Conservation (phyloP, 2,329 filamentous ascomycete genomes). For the Dactylellina drechsleri region DNA sequence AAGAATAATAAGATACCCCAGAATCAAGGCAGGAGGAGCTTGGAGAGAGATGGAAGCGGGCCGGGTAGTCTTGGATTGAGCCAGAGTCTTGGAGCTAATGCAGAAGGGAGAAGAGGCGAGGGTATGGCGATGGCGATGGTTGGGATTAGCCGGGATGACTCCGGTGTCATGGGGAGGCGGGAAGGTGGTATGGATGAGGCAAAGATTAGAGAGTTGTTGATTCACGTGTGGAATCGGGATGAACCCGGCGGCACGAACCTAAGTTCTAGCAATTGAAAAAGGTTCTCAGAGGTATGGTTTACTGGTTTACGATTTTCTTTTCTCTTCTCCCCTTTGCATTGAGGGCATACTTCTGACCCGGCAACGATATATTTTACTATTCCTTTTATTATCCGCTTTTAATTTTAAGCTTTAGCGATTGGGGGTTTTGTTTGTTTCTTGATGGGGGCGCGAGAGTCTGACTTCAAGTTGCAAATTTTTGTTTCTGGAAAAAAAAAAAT, state of each 20-base stretch:
- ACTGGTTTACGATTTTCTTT: slow-evolving; percentile 12
- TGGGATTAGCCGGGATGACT: slow-evolving; percentile 45
- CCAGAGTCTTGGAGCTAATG: slow-evolving; percentile 51
- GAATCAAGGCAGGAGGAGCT: slow-evolving; percentile 26
- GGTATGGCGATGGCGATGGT: slow-evolving; percentile 37
- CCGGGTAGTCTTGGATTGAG: slow-evolving; percentile 46
- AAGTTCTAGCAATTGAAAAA: slow-evolving; percentile 48
- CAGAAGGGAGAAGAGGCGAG: slow-evolving; percentile 21
- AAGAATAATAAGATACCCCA: slow-evolving; percentile 44
- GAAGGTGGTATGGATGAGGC: slow-evolving; percentile 50
- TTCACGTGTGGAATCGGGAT: slow-evolving; percentile 55
- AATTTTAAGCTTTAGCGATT: slow-evolving; percentile 24
- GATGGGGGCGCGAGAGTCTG: slow-evolving; percentile 13
- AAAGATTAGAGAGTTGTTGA: slow-evolving; percentile 48
- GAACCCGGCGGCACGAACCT: slow-evolving; percentile 47
- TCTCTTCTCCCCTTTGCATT: slow-evolving; percentile 13
- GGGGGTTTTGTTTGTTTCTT: slow-evolving; percentile 6
- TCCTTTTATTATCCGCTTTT: slow-evolving; percentile 25
- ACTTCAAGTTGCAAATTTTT: slow-evolving; percentile 15
- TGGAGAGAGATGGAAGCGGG: slow-evolving; percentile 50
- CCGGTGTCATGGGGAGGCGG: slow-evolving; percentile 31
- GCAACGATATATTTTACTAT: slow-evolving; percentile 19
- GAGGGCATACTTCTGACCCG: background rate
- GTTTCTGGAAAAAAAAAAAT: background rate
- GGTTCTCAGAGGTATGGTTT: background rate